phyloP scores from a whole-genome alignment of 371 early-diverging fungal genomes.

The Mucor saturninus region DNA sequence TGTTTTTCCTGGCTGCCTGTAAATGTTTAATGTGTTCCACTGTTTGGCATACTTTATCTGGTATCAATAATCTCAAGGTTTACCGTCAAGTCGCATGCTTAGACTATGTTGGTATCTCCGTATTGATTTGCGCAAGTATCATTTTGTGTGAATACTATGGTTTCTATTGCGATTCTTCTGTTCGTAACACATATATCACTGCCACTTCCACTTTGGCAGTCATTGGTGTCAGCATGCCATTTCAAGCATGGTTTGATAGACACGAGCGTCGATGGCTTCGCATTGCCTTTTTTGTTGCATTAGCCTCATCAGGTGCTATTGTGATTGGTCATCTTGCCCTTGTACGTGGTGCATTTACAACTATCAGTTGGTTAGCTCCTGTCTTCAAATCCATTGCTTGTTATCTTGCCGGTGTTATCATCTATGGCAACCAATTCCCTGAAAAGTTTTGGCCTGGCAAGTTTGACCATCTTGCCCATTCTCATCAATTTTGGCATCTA shows the following conservation, averaged over 20 bases:
- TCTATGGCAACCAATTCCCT: constrained; percentile 77
- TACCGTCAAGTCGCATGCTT: constrained; percentile 62
- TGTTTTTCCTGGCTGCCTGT: constrained; percentile 68
- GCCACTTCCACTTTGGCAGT: constrained; percentile 54
- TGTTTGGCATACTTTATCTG: constrained; percentile 73
- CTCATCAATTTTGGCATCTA: constrained; percentile 84
- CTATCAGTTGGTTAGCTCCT: constrained; percentile 49
- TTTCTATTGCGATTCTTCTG: constrained; percentile 73
- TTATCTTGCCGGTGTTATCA: constrained; percentile 47
- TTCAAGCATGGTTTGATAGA: constrained; percentile 53
- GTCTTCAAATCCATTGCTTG: constrained; percentile 47
- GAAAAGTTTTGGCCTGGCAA: constrained; percentile 76
- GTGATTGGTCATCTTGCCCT: constrained; percentile 64
- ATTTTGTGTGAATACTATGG: constrained; percentile 69
- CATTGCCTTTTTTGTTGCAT: constrained; percentile 54
- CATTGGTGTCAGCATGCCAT: constrained; percentile 51
- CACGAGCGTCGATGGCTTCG: constrained; percentile 52
- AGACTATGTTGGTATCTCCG: constrained; percentile 86
- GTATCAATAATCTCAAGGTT: constrained; percentile 71
- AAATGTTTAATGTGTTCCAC: constrained; percentile 78
- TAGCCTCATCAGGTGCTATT: constrained; percentile 68
- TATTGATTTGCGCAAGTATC: constrained; percentile 70
- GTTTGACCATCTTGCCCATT: constrained; percentile 76
- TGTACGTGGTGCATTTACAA: constrained; percentile 59
- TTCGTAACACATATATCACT: constrained; percentile 68